Evolutionary conservation across 2,329 filamentous ascomycete genomes (phyloP).

Genomic region (Tolypocladium paradoxum): DNA sequence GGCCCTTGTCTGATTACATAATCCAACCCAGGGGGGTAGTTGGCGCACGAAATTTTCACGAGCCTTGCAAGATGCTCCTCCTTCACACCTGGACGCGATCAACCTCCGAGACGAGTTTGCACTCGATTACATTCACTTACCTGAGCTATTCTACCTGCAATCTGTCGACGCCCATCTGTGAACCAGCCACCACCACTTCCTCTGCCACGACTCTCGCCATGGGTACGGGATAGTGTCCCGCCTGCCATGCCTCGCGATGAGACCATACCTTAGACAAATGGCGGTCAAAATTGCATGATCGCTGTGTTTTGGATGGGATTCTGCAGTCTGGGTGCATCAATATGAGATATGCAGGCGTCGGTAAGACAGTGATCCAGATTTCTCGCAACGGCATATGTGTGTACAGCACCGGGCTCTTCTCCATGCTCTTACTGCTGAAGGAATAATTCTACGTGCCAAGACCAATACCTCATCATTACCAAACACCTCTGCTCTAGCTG

Average conservation of each 20-base stretch:
- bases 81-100: background rate
- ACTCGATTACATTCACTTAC: background rate
- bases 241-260: background rate
- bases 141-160: background rate
- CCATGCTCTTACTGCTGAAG: constrained; percentile 45
- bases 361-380: background rate
- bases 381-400: constrained; percentile 42
- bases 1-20: background rate
- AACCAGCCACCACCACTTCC: background rate
- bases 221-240: background rate
- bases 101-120: background rate
- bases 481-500: constrained; percentile 37
- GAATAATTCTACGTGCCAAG: constrained; percentile 45
- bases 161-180: background rate
- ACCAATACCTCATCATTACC: constrained; percentile 44
- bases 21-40: background rate
- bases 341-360: background rate
- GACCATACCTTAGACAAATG: background rate
- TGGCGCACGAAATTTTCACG: background rate
- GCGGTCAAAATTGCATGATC: background rate
- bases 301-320: background rate
- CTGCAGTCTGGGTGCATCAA: background rate
- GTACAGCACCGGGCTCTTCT: constrained; percentile 44
- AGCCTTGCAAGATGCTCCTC: background rate
- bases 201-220: background rate